phyloP scores from a whole-genome alignment of 306 rosid genomes.

The Pyrus bretschneideri region DNA sequence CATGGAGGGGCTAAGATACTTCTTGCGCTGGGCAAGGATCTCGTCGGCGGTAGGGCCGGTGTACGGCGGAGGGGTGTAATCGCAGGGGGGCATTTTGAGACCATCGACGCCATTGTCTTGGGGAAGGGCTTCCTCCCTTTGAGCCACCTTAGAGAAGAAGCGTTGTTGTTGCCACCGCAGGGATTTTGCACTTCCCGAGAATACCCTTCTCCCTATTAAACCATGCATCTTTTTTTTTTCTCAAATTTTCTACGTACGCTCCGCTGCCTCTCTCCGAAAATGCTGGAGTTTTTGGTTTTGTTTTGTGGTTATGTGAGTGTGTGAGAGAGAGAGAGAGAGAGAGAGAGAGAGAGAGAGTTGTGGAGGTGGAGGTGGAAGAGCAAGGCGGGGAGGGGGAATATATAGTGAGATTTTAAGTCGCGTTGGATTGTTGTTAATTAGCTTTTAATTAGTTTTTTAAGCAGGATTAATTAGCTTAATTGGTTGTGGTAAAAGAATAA shows the following conservation, averaged over 20 bases:
- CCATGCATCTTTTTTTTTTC: slow-evolving; percentile 39
- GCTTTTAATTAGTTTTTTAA: neutral
- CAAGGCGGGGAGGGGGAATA: slow-evolving; percentile 1
- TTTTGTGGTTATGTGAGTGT: neutral
- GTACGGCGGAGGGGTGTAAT: slow-evolving; percentile 64
- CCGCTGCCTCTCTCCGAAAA: slow-evolving; percentile 8
- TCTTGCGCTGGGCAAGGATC: slow-evolving; percentile 66
- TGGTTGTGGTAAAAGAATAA: neutral
- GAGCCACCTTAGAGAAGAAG: slow-evolving; percentile 33
- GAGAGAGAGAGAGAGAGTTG: neutral
- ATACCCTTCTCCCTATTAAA: slow-evolving; percentile 23
- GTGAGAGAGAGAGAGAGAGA: neutral
- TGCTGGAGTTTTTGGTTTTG: slow-evolving; percentile 4
- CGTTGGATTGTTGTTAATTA: neutral
- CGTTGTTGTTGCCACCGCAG: slow-evolving; percentile 17
- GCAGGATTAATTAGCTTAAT: neutral
- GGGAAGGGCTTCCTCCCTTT: slow-evolving; percentile 11
- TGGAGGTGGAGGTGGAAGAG: neutral
- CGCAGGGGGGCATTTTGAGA: slow-evolving; percentile 57
- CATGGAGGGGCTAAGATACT: slow-evolving; percentile 80
- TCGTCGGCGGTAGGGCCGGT: slow-evolving; percentile 58
- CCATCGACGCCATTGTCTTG: slow-evolving; percentile 1
- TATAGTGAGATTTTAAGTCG: slow-evolving; percentile 10
- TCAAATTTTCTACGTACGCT: neutral
- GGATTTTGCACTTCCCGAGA: slow-evolving; percentile 7